These are phyloP conservation scores for Candolleomyces aberdarensis DNA, from an alignment of 768 basidiomycete species.

Conservation along the genomic window DNA sequence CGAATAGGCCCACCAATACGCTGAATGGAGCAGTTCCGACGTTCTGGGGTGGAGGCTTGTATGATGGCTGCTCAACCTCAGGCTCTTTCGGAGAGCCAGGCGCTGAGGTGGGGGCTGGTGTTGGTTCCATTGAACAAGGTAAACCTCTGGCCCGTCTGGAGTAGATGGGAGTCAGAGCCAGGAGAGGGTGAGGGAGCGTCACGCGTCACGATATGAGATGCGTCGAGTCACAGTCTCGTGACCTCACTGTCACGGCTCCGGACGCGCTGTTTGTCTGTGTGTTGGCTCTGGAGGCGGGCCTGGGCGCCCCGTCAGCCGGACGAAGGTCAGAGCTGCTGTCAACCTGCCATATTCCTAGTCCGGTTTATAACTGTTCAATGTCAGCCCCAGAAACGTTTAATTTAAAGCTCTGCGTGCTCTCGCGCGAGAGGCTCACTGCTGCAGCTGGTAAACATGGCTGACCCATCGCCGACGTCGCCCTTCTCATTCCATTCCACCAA, in stretches of 20 bases:
- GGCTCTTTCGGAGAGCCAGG: conserved; percentile 43
- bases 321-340: not conserved
- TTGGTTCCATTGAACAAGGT: conserved; percentile 53
- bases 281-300: conserved; percentile 21
- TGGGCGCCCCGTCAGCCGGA: conserved; percentile 15
- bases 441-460: conserved; percentile 24
- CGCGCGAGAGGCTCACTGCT: not conserved
- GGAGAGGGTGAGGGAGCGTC: not conserved
- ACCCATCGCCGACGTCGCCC: conserved; percentile 11
- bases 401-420: conserved; percentile 8
- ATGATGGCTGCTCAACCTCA: conserved; percentile 30
- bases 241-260: conserved; percentile 9
- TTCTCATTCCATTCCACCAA: conserved; percentile 15
- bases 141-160: not conserved
- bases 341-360: not conserved
- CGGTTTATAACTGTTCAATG: conserved; percentile 10
- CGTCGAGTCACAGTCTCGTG: conserved; percentile 15
- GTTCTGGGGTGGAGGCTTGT: conserved; percentile 62
- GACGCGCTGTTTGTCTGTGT: conserved; percentile 35
- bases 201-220: not conserved
- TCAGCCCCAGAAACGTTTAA: conserved; percentile 17
- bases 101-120: conserved; percentile 62
- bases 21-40: conserved; percentile 66
- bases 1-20: conserved; percentile 68
- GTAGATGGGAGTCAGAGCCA: not conserved